phyloP scores from a whole-genome alignment of 202 grass and related monocot genomes.

The Miscanthus sacchariflorus region DNA sequence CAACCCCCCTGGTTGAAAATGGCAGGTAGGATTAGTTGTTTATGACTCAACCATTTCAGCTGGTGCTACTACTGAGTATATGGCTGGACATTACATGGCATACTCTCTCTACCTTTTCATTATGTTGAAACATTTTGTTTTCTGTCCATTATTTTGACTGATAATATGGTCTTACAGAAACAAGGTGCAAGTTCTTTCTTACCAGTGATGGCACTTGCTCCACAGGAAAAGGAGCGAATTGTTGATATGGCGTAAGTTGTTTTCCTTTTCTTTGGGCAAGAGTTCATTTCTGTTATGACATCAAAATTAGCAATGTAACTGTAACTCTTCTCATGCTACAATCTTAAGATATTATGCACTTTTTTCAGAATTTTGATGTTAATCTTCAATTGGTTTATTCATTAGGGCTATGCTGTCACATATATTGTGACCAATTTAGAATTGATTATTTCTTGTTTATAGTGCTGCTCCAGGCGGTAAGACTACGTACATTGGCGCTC shows the following conservation, averaged over 20 bases:
- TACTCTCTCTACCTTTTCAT: conserved; percentile 27
- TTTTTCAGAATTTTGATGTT: conserved; percentile 29
- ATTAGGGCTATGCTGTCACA: not conserved
- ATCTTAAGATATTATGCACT: not conserved
- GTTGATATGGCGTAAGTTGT: conserved; percentile 99
- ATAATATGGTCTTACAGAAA: conserved; percentile 67
- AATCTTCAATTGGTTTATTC: conserved; percentile 8
- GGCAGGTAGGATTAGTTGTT: conserved; percentile 94
- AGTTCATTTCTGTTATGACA: conserved; percentile 18
- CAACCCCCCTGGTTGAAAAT: conserved; percentile 34
- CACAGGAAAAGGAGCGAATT: conserved; percentile 92
- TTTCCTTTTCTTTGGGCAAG: conserved; percentile 24
- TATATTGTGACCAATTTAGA: conserved; percentile 11
- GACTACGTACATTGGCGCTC: conserved; percentile 95
- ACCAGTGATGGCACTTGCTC: conserved; percentile 98
- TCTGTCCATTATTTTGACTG: conserved; percentile 16
- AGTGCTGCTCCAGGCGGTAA: conserved; percentile 99
- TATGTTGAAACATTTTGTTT: conserved; percentile 23
- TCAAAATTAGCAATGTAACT: conserved; percentile 14
- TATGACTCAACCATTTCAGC: conserved; percentile 93
- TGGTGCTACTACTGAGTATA: conserved; percentile 97
- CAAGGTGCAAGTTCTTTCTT: conserved; percentile 99
- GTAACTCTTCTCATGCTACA: not conserved
- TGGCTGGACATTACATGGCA: conserved; percentile 99
- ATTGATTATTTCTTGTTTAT: conserved; percentile 40